These are phyloP conservation scores for Polytrichum formosum DNA, from an alignment of 225 moss, liverwort and hornwort species.

Conservation along the genomic window DNA sequence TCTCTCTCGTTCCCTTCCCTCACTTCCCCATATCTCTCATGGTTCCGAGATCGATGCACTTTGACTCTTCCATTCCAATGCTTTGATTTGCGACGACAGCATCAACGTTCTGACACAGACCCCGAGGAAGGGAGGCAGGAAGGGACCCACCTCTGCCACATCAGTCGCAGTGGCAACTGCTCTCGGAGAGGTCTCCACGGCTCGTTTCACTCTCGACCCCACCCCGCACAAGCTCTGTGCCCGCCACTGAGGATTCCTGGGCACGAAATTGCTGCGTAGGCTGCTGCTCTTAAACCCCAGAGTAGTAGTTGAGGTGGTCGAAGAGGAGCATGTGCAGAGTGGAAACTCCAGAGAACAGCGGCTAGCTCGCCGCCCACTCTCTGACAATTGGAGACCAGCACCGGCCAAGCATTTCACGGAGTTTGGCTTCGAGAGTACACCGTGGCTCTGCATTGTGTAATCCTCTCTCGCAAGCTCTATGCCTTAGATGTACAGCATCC, in stretches of 20 bases:
- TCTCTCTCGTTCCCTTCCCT: not conserved
- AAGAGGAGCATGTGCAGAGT: slow-evolving; percentile 21
- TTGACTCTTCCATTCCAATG: no score
- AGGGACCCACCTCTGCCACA: slow-evolving; percentile 42
- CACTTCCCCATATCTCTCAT: not conserved
- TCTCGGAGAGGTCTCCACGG: slow-evolving; percentile 23
- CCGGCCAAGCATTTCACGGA: slow-evolving; percentile 15
- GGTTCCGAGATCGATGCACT: no score
- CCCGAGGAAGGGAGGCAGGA: no score
- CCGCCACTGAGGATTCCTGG: slow-evolving; percentile 24
- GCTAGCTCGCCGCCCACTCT: slow-evolving; percentile 18
- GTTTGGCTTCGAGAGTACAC: slow-evolving; percentile 35
- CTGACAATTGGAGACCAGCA: slow-evolving; percentile 19
- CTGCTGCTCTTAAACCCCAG: slow-evolving; percentile 22
- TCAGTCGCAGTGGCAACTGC: slow-evolving; percentile 35
- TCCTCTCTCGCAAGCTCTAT: no score
- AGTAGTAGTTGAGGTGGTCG: slow-evolving; percentile 11
- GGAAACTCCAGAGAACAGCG: slow-evolving; percentile 18
- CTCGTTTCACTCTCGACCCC: slow-evolving; percentile 18
- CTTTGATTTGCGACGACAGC: no score
- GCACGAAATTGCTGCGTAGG: slow-evolving; percentile 27
- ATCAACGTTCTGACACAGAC: no score
- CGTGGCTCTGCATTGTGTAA: slow-evolving; percentile 45
- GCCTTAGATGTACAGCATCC: slow-evolving; percentile 26
- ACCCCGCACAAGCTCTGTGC: slow-evolving; percentile 13